Base-by-base conservation (phyloP, 2,329 filamentous ascomycete species). In the Acarospora socialis region DNA sequence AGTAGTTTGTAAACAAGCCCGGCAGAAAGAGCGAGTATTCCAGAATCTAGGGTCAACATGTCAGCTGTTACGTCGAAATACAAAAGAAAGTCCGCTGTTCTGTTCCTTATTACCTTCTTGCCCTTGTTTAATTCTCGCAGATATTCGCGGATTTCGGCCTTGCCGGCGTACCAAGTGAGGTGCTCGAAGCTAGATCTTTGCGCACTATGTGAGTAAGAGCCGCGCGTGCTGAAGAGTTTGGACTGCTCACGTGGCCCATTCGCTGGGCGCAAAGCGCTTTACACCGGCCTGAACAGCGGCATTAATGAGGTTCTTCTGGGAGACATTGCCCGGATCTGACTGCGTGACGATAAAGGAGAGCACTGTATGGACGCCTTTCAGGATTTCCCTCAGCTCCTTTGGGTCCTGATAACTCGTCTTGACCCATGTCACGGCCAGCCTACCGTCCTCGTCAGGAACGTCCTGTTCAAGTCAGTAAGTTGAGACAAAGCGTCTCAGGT, bases 11-110 rank as follows among this genome's bases (percentile, higher is more conserved):
- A 43, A 71, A 70, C 1, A 70, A 41, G 0, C 65, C 67, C 0
- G 64, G 64, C 21, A 71, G 66, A 41, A 73, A 72, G 0, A 71
- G 50, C 1, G 53, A 61, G 46, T 73, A 73, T 36, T 73, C 66
- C 4, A 73, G 51, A 3, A 67, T 52, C 64, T 70, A 24, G n/a
- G n/a, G n/a, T n/a, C 2, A 29, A 16, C 5, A 3, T 5, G 7
- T 17, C 7, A 29, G 12, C 36, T 10, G 29, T 22, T 19, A 6
- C 25, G 2, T 8, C 5, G 8, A 3, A 3, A 0, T 1, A 21
- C 14, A 6, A 19, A 3, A 21, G 4, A 3, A 7, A 26, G n/a
- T 17, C 13, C 14, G 26, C 14, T n/a, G 19, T 7, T 24, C 17
- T 10, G 13, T 13, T 7, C 23, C 42, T n/a, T n/a, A n/a, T 38